Evolutionary conservation across 108 stramenopile species (phyloP), one percentile per base, ranked within the genome.

Genomic region (Fistulifera solaris): DNA sequence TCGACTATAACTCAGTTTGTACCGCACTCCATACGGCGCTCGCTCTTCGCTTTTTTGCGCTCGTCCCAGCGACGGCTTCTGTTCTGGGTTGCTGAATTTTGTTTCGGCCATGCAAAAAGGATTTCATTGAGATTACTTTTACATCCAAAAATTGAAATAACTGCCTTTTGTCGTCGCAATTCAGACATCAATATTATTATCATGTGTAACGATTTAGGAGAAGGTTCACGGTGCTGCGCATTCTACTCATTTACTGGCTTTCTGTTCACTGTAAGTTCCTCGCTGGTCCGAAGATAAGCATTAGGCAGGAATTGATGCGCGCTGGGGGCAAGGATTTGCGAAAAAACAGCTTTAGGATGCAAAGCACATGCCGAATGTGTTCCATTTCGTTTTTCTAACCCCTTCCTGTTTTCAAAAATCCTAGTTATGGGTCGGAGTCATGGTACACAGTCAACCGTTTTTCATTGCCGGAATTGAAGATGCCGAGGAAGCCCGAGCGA

Each of bases 141-240:
- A n/a, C n/a, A n/a, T n/a, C n/a, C n/a, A n/a, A n/a, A n/a, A n/a
- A n/a, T n/a, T n/a, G n/a, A n/a, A n/a, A n/a, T n/a, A n/a, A n/a
- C n/a, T n/a, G n/a, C n/a, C n/a, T n/a, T n/a, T n/a, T n/a, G n/a
- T n/a, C n/a, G n/a, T n/a, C n/a, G n/a, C n/a, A n/a, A n/a, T n/a
- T n/a, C n/a, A n/a, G n/a, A n/a, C n/a, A n/a, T n/a, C n/a, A n/a
- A n/a, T n/a, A n/a, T n/a, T n/a, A n/a, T n/a, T n/a, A n/a, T 54
- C 52, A 89, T 89, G 88, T 83, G 80, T 66, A 70, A 48, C 45
- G 82, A 85, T 54, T 56, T 87, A 18, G 89, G 89, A 72, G 73
- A 70, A 67, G 68, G 75, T 38, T 86, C 85, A 48, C 82, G 76
- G 23, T 78, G 81, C 67, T 92, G 89, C 62, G 84, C 81, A 27